A percentile compares a stretch with the other conserved stretches of the same genome.
These are phyloP conservation scores for Pisolithus albus DNA, from an alignment of 768 basidiomycete species.

Conservation along the genomic window DNA sequence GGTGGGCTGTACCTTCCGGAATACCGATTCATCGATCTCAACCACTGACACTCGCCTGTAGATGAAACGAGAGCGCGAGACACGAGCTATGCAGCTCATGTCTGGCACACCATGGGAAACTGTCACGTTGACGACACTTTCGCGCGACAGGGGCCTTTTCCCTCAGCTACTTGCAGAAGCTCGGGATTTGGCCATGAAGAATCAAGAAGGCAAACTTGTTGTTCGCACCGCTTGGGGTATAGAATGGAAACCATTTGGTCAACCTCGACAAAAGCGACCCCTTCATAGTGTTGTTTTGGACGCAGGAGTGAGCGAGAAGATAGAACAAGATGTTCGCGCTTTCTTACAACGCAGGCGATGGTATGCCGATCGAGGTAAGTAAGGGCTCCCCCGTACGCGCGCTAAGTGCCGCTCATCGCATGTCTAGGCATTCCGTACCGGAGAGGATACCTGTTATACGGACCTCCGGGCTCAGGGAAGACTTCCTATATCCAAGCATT, in stretches of 20 bases:
- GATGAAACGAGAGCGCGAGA: constrained; percentile 94
- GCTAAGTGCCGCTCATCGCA: constrained; percentile 1
- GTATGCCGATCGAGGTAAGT: constrained; percentile 92
- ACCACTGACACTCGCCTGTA: constrained; percentile 26
- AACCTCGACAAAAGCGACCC: constrained; percentile 80
- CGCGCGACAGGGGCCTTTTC: constrained; percentile 78
- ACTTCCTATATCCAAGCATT: constrained; percentile 98
- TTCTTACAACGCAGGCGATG: constrained; percentile 83
- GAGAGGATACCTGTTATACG: constrained; percentile 89
- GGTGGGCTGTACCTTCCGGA: constrained; percentile 35
- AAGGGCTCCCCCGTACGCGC: background rate
- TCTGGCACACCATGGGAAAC: constrained; percentile 97
- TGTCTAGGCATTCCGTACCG: constrained; percentile 88
- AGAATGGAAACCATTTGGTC: constrained; percentile 95
- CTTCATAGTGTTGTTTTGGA: constrained; percentile 85
- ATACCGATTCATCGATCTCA: background rate
- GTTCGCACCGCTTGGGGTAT: constrained; percentile 96
- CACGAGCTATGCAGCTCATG: constrained; percentile 84
- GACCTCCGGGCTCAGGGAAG: constrained; percentile 97
- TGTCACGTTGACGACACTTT: constrained; percentile 87
- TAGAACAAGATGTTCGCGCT: constrained; percentile 73
- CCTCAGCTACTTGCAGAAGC: constrained; percentile 79
- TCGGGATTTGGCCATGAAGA: constrained; percentile 77
- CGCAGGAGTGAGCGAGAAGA: constrained; percentile 72
- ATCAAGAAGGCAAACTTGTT: constrained; percentile 89